Evolutionary conservation across 129 eudicot species (phyloP), one percentile per base, ranked within the genome.

Genomic region (Silybum marianum): DNA sequence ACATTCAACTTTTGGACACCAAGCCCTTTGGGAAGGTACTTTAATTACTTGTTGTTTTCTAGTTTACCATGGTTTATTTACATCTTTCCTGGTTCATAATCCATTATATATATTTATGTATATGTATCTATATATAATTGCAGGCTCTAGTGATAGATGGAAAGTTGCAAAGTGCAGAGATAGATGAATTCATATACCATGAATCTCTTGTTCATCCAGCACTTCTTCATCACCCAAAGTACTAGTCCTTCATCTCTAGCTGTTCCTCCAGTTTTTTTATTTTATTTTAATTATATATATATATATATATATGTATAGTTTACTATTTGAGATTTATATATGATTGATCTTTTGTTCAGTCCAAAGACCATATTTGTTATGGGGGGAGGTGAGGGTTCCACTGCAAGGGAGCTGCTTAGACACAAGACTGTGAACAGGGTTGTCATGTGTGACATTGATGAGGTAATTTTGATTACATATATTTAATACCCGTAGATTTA

Each of bases 351-450:
- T 69, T 39, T 80, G 26, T 85, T 85, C 84, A 95, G 98, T 83
- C 99, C 99, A n/a, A 91, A 87, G 87, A 92, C 80, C 8, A 77
- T 95, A 85, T 95, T 95, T 80, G 86, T 95, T 65, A 92, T 95
- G 99, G 99, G 99, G 26, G 99, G 99, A 28, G 99, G 99, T 71
- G 99, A 95, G 83, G 99, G 99, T 22, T 93, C 99, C 10, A 92
- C 99, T n/a, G 99, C 97, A 63, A 92, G 99, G 82, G 98, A 94
- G 76, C 91, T 91, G 66, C 97, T 95, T 34, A 87, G 88, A 81
- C 98, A 95, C 91, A 91, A 77, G 39, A 86, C 92, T 22, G 82
- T 93, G n/a, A 92, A 88, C 36, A 92, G 91, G 83, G 97, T 92
- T 25, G 96, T 94, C 85, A 94, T 94, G 98, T 94, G 98, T 83